Evolutionary conservation across 345 rosid genomes (phyloP), one percentile per base, ranked within the genome.

Genomic region (Boechera retrofracta): DNA sequence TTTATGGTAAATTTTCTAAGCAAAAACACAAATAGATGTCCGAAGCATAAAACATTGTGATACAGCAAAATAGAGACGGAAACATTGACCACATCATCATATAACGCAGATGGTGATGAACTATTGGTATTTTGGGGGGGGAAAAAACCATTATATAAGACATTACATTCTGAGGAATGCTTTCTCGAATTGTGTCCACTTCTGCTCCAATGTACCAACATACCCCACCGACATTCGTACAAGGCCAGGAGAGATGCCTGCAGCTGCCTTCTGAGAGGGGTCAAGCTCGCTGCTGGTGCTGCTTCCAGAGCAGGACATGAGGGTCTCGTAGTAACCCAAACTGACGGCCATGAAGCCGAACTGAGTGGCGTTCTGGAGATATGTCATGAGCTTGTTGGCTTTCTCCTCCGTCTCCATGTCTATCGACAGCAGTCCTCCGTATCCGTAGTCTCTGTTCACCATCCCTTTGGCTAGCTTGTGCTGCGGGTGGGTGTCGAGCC

Each of bases 331-430:
- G 80, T 87, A 95, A 24, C 99, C 99, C 83, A 95, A 63, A 82
- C 99, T 95, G 10, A 95, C 99, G 0, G 99, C 99, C 93, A 95
- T 95, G 82, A 95, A 88, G 54, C 96, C 99, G 7, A 95, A 95
- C 54, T 91, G 97, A 0, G 93, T 82, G 42, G 49, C 71, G 70
- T 95, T 95, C 64, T 95, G 99, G 62, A 92, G 65, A 72, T 83
- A 87, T 74, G 84, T 42, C 99, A 95, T 92, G 64, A 95, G 77
- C 80, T 81, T 67, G 81, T 88, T 88, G 6, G 98, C 99, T 75
- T 72, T 84, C 47, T 95, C 99, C 76, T 91, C 98, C 0, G 98
- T 87, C 77, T 76, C 93, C 96, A 95, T 87, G 84, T 95, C 98
- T 0, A 92, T 38, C 36, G 96, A 87, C 61, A 95, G 44, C 58